These are phyloP conservation scores for Phaffia rhodozyma DNA, from an alignment of 1,284 basidiomycete species.

Conservation along the genomic window DNA sequence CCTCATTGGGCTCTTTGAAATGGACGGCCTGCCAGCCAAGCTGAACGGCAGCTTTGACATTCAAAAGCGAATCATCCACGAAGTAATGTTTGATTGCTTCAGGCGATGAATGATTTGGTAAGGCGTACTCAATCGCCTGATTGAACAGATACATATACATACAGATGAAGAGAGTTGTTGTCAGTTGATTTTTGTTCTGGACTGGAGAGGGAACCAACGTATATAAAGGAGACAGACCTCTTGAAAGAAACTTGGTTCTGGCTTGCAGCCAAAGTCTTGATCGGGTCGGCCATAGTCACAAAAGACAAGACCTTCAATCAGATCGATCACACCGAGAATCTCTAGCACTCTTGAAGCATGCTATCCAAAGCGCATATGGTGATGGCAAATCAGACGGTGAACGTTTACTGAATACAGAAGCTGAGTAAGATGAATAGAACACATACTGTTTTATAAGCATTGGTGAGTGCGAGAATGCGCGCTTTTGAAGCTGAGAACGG, in stretches of 20 bases:
- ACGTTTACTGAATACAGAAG: neutral
- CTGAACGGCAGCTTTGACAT: conserved; percentile 39
- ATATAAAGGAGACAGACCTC: conserved; percentile 36
- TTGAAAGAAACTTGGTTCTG: conserved; percentile 56
- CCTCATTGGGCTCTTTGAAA: conserved; percentile 45
- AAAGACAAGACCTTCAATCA: conserved; percentile 65
- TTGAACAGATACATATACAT: neutral
- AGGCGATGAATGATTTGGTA: neutral
- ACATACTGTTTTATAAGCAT: conserved; percentile 60
- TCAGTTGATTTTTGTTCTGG: conserved; percentile 43
- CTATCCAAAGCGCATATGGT: conserved; percentile 33
- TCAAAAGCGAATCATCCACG: conserved; percentile 18
- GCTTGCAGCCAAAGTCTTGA: conserved; percentile 66
- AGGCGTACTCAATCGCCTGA: conserved; percentile 1
- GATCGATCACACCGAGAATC: conserved; percentile 59
- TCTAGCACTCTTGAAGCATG: conserved; percentile 68
- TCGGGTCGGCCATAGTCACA: conserved; percentile 55
- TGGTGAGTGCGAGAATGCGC: conserved; percentile 62
- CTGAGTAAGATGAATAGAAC: neutral
- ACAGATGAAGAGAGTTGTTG: neutral
- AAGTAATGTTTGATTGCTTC: conserved; percentile 12
- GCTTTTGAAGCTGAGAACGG: neutral
- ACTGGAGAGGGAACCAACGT: conserved; percentile 44
- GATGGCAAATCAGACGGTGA: conserved; percentile 11
- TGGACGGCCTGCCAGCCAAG: conserved; percentile 59